phyloP scores from a whole-genome alignment of 2,329 filamentous ascomycete species.

The Furcasterigmium sp. region DNA sequence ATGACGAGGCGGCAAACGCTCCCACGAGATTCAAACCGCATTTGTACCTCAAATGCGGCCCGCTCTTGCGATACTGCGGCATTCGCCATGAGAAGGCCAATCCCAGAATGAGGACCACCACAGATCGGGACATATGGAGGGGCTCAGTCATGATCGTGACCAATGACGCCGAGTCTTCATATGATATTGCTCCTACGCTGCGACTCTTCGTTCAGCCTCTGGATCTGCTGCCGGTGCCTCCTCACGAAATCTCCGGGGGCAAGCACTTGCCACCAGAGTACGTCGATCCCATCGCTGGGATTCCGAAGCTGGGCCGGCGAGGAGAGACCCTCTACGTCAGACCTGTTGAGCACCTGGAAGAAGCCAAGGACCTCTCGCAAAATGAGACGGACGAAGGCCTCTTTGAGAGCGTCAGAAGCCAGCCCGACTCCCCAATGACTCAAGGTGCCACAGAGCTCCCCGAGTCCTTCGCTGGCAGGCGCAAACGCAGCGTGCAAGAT shows the following conservation, averaged over 20 bases:
- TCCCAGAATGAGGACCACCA: slow-evolving; percentile 14
- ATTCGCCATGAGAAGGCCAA: slow-evolving; percentile 59
- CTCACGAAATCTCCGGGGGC: slow-evolving; percentile 60
- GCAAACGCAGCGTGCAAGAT: slow-evolving; percentile 53
- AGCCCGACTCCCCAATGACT: slow-evolving; percentile 37
- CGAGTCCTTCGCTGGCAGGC: slow-evolving; percentile 48
- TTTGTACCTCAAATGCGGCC: slow-evolving; percentile 84
- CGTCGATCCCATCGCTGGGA: slow-evolving; percentile 82
- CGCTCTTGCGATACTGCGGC: slow-evolving; percentile 84
- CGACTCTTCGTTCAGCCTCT: slow-evolving; percentile 84
- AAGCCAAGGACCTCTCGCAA: slow-evolving; percentile 70
- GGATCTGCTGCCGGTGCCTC: slow-evolving; percentile 74
- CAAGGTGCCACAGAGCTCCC: slow-evolving; percentile 42
- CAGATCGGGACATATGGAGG: slow-evolving; percentile 78
- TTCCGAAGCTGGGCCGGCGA: slow-evolving; percentile 78
- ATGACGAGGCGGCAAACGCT: slow-evolving; percentile 49
- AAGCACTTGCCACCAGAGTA: slow-evolving; percentile 70
- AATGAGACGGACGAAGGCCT: slow-evolving; percentile 78
- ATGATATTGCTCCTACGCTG: slow-evolving; percentile 71
- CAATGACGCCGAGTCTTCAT: slow-evolving; percentile 74
- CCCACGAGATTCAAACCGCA: slow-evolving; percentile 76
- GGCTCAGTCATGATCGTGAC: slow-evolving; percentile 96
- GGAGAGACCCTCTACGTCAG: slow-evolving; percentile 85
- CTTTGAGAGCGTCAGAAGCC: slow-evolving; percentile 63
- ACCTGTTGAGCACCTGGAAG: slow-evolving; percentile 80